Base-by-base conservation (phyloP, 805 yeast genomes). In the Monosporozyma siamensis region DNA sequence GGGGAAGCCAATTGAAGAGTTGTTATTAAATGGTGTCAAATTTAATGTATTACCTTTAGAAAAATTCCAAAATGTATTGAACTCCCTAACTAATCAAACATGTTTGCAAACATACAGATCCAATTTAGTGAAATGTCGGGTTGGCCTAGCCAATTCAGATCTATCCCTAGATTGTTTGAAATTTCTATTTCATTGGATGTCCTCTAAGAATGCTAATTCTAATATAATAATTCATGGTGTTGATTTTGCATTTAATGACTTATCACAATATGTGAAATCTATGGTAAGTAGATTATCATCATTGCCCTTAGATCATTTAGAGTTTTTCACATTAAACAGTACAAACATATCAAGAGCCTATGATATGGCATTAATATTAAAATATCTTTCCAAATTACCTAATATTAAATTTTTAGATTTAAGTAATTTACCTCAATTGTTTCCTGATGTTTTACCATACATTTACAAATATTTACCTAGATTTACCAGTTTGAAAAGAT, bases 171-270 rank as follows among this genome's bases (percentile, higher is more conserved):
- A 72, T 11, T 89, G 86, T 44, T 58, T 80, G 32, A 69, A 69
- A 47, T 61, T 74, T 15, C 46, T 84, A 21, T 68, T 75, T 4
- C 62, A 72, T 35, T 85, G 89, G 87, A 58, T 82, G 41, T 52
- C 65, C 42, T 59, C 49, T 10, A 56, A 52, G 18, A 59, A 46
- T 12, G n/a, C 32, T 14, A 26, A 29, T n/a, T n/a, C 23, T 12
- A 24, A 30, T 23, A 21, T 39, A 17, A 27, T 37, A 62, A 60
- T 58, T 53, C 64, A 50, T 48, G 96, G 95, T 5, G 61, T 89
- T 6, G 95, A 88, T 65, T 52, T 88, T 11, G 94, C 94, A 2
- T 88, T 79, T 55, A 88, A 88, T 58, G 90, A 85, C 56, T 62
- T 82, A 22, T 59, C 60, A 18, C 52, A 56, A 11, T 46, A 59